These are phyloP conservation scores for Leccinum sublutescens DNA, from an alignment of 768 basidiomycete genomes.

Conservation along the genomic window DNA sequence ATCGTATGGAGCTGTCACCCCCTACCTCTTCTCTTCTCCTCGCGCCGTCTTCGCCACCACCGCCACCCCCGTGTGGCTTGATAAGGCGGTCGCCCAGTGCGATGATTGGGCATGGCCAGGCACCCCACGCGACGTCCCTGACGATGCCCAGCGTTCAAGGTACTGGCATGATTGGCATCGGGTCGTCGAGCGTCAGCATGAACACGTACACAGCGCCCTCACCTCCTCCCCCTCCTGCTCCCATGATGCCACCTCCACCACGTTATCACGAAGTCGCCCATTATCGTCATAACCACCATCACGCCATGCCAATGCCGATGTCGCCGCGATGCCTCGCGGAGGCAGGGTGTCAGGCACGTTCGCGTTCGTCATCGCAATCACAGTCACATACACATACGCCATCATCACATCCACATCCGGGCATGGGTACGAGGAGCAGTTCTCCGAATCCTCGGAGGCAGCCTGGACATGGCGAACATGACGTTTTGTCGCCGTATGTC, in stretches of 20 bases:
- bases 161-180: background rate
- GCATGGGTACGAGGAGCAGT: slow-evolving; percentile 1
- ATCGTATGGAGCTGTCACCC: slow-evolving; percentile 7
- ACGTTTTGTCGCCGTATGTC: slow-evolving; percentile 2
- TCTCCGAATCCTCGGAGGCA: slow-evolving; percentile 15
- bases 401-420: background rate
- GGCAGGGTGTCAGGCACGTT: slow-evolving; percentile 25
- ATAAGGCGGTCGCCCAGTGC: slow-evolving; percentile 14
- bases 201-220: background rate
- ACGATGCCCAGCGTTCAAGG: background rate
- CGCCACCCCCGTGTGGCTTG: slow-evolving; percentile 8
- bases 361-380: background rate
- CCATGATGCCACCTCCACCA: slow-evolving; percentile 15
- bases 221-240: slow-evolving; percentile 1
- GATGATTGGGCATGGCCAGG: slow-evolving; percentile 11
- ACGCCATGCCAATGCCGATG: background rate
- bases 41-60: slow-evolving; percentile 13
- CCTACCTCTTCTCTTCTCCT: slow-evolving; percentile 13
- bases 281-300: background rate
- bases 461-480: slow-evolving; percentile 10
- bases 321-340: slow-evolving; percentile 24
- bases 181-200: slow-evolving; percentile 6
- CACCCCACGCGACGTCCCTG: background rate
- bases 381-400: background rate
- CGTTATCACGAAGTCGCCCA: slow-evolving; percentile 21